Evolutionary conservation across 345 rosid species (phyloP).

Genomic region (Durio zibethinus): DNA sequence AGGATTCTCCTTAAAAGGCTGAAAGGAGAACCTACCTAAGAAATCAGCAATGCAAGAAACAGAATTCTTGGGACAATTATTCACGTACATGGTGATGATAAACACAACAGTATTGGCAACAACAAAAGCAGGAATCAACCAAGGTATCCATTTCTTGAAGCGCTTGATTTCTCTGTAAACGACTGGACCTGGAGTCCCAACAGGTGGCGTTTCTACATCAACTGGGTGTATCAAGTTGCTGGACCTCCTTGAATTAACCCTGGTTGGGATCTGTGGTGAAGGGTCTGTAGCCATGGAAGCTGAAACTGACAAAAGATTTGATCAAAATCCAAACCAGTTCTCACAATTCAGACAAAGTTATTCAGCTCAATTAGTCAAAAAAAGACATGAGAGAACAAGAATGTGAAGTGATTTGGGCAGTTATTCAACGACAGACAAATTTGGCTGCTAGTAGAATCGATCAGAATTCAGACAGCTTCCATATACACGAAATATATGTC

Average conservation of each 20-base stretch:
- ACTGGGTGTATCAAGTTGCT: conserved; percentile 43
- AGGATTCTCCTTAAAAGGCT: conserved; percentile 83
- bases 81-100: conserved; percentile 81
- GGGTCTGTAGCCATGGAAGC: conserved; percentile 13
- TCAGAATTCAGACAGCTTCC: neutral
- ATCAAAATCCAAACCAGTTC: conserved; percentile 7
- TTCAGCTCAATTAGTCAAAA: neutral
- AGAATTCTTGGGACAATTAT: conserved; percentile 77
- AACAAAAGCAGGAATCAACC: conserved; percentile 79
- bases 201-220: conserved; percentile 33
- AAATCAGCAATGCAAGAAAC: conserved; percentile 61
- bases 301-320: neutral
- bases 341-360: neutral
- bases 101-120: conserved; percentile 64
- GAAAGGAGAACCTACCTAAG: conserved; percentile 87
- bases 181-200: conserved; percentile 26
- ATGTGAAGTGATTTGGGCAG: neutral
- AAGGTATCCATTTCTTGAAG: conserved; percentile 65
- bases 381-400: neutral
- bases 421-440: conserved; percentile 8
- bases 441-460: neutral
- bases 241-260: conserved; percentile 36
- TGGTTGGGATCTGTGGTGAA: conserved; percentile 28
- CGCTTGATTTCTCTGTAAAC: conserved; percentile 48
- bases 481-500: neutral